Conservation (phyloP, 169 alveolate species). For the Cryptosporidium xiaoi region DNA sequence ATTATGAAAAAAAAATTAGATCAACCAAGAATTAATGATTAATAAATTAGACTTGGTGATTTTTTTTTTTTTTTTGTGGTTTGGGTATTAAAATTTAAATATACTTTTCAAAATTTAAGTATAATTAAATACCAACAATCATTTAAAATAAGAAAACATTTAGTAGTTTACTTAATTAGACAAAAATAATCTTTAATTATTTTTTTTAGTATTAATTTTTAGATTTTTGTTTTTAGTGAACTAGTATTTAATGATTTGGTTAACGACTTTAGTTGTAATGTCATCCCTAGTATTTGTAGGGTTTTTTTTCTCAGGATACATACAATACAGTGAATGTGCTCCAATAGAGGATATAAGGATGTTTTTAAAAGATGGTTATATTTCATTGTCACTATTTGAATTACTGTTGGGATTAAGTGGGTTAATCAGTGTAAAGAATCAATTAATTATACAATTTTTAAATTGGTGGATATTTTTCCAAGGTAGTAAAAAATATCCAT, state of each 20-base stretch:
- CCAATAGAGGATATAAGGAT: constrained; percentile 56
- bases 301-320: constrained; percentile 15
- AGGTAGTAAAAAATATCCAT: constrained; percentile 48
- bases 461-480: constrained; percentile 69
- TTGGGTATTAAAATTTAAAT: too few species aligned
- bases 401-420: constrained; percentile 37
- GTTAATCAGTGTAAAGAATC: constrained; percentile 14
- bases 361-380: constrained; percentile 26
- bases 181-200: background rate
- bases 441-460: constrained; percentile 7
- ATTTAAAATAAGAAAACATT: background rate
- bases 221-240: background rate
- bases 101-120: too few species aligned
- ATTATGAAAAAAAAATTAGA: too few species aligned
- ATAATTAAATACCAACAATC: background rate
- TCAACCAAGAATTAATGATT: too few species aligned
- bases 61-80: too few species aligned
- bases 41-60: too few species aligned
- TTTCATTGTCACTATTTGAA: constrained; percentile 25
- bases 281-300: constrained; percentile 10
- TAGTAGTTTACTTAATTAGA: background rate
- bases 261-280: constrained; percentile 23
- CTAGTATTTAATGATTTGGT: constrained; percentile 15
- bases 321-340: constrained; percentile 44
- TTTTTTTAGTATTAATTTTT: background rate